These are phyloP conservation scores for Eucalyptus leucophloia DNA, from an alignment of 345 rosid species.

Conservation along the genomic window DNA sequence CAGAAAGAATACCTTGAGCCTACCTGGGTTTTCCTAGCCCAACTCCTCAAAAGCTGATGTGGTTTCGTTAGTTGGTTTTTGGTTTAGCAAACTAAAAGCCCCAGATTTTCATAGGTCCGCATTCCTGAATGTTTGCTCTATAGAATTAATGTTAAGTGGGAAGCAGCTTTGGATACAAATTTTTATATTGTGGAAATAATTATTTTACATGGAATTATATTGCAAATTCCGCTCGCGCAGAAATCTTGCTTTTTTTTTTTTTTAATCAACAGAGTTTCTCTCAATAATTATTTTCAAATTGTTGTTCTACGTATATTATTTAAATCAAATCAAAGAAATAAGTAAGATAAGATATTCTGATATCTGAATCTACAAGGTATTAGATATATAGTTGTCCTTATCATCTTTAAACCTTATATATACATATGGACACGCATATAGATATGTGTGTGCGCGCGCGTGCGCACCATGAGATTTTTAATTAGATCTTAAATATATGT, in stretches of 20 bases:
- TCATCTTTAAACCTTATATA: no score
- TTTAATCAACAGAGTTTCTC: neutral
- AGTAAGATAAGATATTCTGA: neutral
- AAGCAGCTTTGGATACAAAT: neutral
- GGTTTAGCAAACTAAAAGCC: neutral
- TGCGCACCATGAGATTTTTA: neutral
- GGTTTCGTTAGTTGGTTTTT: neutral
- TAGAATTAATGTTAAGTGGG: neutral
- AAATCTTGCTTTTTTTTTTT: neutral
- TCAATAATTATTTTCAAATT: neutral
- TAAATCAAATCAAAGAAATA: neutral
- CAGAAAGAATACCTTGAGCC: neutral
- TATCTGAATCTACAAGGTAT: neutral
- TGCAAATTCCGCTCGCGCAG: neutral
- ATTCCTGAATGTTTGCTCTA: neutral
- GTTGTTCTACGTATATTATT: neutral
- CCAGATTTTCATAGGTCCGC: neutral
- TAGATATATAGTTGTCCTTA: neutral
- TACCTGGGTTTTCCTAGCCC: neutral
- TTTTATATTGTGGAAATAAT: neutral
- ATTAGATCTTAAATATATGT: neutral
- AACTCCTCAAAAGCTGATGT: neutral
- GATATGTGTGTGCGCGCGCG: fast-evolving
- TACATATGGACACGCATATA: no score
- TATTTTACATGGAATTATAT: neutral